Evolutionary conservation across 2,329 filamentous ascomycete genomes (phyloP), one percentile per base, ranked within the genome.

Genomic region (Phaeosphaeria sp.): DNA sequence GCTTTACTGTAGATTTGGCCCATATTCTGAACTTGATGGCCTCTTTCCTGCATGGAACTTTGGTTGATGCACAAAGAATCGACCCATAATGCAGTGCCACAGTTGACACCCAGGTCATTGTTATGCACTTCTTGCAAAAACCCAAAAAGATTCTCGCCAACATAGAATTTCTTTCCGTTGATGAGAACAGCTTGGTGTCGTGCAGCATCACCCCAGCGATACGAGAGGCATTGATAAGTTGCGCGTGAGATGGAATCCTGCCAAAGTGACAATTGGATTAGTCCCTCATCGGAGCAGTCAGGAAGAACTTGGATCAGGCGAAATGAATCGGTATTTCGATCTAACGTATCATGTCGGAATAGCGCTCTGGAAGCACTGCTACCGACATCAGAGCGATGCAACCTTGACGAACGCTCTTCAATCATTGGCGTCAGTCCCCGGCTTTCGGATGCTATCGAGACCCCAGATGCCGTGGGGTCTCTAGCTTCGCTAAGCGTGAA

Each of bases 41-140:
- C 52, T n/a, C 49, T 41, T 39, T 61, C 60, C 23, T 52, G 27
- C 18, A 46, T 10, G 21, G 52, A 53, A 1, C 41, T 23, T 39
- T 61, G 60, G 39, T 61, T 54, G 20, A 63, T 59, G 18, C 60
- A 63, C 21, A 61, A 46, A 10, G 56, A 36, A 39, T 63, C 60
- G n/a, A 63, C 55, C 58, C 60, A 63, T 17, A 59, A 23, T 10
- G 46, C n/a, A 22, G 25, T 6, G 5, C 36, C 15, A 15, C 10
- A 36, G 10, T 20, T 36, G 33, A 21, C 2, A 22, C 10, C 5
- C 2, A 13, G 3, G 18, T 23, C 30, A 5, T 13, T n/a, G 1
- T 6, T 25, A 6, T 50, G 18, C 18, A 27, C 20, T 17, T 50
- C 22, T 22, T 50, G 22, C 36, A 50, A 33, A 21, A 55, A 55